phyloP scores from a whole-genome alignment of 768 basidiomycete genomes.

The Floccularia luteovirens region DNA sequence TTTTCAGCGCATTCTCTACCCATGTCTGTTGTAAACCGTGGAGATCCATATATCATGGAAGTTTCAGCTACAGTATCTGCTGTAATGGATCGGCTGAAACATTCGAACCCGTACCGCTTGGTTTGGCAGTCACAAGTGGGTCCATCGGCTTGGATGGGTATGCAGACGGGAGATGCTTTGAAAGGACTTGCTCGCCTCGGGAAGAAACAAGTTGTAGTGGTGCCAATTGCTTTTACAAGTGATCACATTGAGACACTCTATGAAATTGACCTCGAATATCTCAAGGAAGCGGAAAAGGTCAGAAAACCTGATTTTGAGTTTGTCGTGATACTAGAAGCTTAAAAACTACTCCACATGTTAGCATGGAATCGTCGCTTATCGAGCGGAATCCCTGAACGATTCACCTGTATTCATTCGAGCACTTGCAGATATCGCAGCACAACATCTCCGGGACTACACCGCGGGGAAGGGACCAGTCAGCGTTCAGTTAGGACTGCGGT shows the following conservation, averaged over 20 bases:
- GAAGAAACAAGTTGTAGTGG: constrained; percentile 69
- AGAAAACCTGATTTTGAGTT: constrained; percentile 15
- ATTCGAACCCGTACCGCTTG: constrained; percentile 83
- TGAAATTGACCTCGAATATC: constrained; percentile 93
- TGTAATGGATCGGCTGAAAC: constrained; percentile 81
- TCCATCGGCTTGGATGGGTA: constrained; percentile 96
- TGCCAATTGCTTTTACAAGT: constrained; percentile 97
- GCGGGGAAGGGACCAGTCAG: constrained; percentile 61
- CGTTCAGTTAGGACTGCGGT: constrained; percentile 78
- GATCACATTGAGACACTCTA: constrained; percentile 99
- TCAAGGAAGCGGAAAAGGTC: constrained; percentile 86
- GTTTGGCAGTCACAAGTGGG: constrained; percentile 99
- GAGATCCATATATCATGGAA: constrained; percentile 94
- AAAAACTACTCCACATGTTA: constrained; percentile 18
- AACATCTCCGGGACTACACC: constrained; percentile 64
- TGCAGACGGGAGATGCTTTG: constrained; percentile 88
- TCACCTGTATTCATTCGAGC: constrained; percentile 95
- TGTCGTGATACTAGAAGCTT: constrained; percentile 5
- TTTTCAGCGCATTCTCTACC: constrained; percentile 98
- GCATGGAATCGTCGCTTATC: constrained; percentile 87
- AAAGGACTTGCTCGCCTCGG: constrained; percentile 79
- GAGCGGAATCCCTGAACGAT: constrained; percentile 89
- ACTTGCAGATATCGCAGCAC: constrained; percentile 81
- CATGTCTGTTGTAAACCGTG: constrained; percentile 97
- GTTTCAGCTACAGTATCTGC: constrained; percentile 91